Evolutionary conservation across 495 filamentous ascomycete species (phyloP).

Genomic region (Lindgomyces ingoldianus): DNA sequence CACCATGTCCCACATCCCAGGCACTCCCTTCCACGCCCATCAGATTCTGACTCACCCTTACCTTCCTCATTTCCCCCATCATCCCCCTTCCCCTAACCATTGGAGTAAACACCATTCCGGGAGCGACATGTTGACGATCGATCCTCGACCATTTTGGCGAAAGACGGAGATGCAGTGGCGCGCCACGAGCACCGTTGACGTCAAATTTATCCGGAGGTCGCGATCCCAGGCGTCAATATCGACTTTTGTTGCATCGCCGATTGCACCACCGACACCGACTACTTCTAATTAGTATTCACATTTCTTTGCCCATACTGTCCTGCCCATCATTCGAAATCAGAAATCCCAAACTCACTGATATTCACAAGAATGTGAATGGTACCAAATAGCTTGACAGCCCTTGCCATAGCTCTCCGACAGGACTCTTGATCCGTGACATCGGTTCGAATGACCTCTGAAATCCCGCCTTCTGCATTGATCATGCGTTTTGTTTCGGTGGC

Average conservation of each 20-base stretch:
- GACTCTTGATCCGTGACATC: conserved; percentile 41
- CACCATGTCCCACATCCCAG: conserved; percentile 6
- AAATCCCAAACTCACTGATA: conserved; percentile 32
- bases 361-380: conserved; percentile 40
- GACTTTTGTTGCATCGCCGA: conserved; percentile 29
- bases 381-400: conserved; percentile 36
- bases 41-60: conserved; percentile 1
- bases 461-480: conserved; percentile 35
- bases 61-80: conserved; percentile 3
- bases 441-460: conserved; percentile 40
- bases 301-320: too few relatives aligned
- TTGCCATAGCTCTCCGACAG: conserved; percentile 34
- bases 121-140: conserved; percentile 32
- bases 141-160: background rate
- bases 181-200: background rate
- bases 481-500: conserved; percentile 29
- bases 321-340: background rate
- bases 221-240: conserved; percentile 27
- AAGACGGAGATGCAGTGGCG: background rate
- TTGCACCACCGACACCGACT: conserved; percentile 30
- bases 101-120: conserved; percentile 48
- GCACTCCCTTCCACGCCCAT: conserved; percentile 3
- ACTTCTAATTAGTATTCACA: background rate
- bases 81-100: conserved; percentile 25
- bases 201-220: conserved; percentile 12